A percentile compares a stretch with the other conserved stretches of the same genome.
Evolutionary conservation across 2,329 filamentous ascomycete genomes (phyloP).

Genomic region (Ascochyta fabae): DNA sequence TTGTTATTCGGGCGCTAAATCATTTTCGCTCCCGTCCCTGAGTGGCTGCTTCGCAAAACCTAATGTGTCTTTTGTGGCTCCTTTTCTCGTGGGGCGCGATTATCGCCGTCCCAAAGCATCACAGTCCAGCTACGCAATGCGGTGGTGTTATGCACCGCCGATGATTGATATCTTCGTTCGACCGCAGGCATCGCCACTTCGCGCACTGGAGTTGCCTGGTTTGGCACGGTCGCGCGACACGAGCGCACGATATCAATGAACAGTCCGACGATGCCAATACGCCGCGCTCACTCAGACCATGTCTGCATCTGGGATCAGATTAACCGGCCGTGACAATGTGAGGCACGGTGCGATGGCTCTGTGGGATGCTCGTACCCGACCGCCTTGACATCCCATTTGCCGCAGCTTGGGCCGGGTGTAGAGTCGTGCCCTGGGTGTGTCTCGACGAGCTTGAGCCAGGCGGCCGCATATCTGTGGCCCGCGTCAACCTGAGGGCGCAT

Average conservation of each 20-base stretch:
- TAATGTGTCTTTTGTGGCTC: slow-evolving; percentile 44
- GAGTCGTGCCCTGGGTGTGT: slow-evolving; percentile 28
- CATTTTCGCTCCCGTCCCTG: slow-evolving; percentile 36
- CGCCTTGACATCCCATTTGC: slow-evolving; percentile 45
- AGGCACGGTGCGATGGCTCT: slow-evolving; percentile 31
- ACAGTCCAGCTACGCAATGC: slow-evolving; percentile 38
- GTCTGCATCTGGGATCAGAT: slow-evolving; percentile 38
- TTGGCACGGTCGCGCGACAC: slow-evolving; percentile 32
- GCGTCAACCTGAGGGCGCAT: slow-evolving; percentile 35
- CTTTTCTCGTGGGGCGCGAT: slow-evolving; percentile 35
- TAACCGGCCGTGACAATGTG: slow-evolving; percentile 37
- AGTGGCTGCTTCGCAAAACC: slow-evolving; percentile 46
- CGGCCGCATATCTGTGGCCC: slow-evolving; percentile 40
- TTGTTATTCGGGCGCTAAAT: slow-evolving; percentile 46
- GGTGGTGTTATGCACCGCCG: slow-evolving; percentile 45
- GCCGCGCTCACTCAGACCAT: slow-evolving; percentile 30
- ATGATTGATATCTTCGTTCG: slow-evolving; percentile 34
- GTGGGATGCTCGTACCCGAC: slow-evolving; percentile 34
- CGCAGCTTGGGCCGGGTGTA: slow-evolving; percentile 32
- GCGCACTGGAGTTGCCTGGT: slow-evolving; percentile 41
- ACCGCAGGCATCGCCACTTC: slow-evolving; percentile 35
- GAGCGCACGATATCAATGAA: slow-evolving; percentile 40
- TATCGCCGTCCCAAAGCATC: slow-evolving; percentile 45
- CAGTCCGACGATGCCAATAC: slow-evolving; percentile 35
- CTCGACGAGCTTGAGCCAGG: slow-evolving; percentile 28